A percentile compares a stretch with the other conserved stretches of the same genome.
Evolutionary conservation across 139 green algal species (phyloP).

Genomic region (Coccomyxa sp.): DNA sequence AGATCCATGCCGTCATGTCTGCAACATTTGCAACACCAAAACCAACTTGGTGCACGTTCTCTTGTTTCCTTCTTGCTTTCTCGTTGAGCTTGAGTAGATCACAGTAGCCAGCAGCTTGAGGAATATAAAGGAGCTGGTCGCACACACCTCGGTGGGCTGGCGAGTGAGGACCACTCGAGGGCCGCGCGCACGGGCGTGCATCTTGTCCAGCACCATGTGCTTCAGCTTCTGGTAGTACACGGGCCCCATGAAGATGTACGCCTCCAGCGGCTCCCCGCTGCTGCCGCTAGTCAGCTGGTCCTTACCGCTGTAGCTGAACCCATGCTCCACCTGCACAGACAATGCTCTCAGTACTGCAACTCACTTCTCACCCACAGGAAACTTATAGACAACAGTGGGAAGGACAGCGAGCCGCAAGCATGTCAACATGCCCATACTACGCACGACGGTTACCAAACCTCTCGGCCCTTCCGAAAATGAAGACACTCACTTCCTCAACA

Average conservation of each 20-base stretch:
- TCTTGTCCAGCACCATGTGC: slow-evolving; percentile 99
- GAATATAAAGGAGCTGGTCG: too few relatives aligned
- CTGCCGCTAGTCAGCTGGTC: slow-evolving; percentile 87
- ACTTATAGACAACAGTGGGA: not conserved
- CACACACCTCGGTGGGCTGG: slow-evolving; percentile 87
- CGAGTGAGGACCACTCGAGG: slow-evolving; percentile 90
- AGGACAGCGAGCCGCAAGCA: not conserved
- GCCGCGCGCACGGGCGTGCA: slow-evolving; percentile 87
- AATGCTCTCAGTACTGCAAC: not conserved
- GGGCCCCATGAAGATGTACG: slow-evolving; percentile 98
- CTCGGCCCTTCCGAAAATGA: too few relatives aligned
- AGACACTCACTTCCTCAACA: too few relatives aligned
- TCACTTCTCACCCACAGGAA: not conserved
- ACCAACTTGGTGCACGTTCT: too few relatives aligned
- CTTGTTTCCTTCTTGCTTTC: too few relatives aligned
- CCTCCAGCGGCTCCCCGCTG: slow-evolving; percentile 88
- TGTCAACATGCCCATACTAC: too few relatives aligned
- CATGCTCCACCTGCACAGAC: slow-evolving; percentile 69
- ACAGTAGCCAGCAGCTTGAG: too few relatives aligned
- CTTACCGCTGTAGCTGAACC: slow-evolving; percentile 91
- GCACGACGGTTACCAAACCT: too few relatives aligned
- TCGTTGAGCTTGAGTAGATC: too few relatives aligned
- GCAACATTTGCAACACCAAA: too few relatives aligned
- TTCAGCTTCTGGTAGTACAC: slow-evolving; percentile 99
- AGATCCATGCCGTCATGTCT: too few relatives aligned